Percentiles rank a stretch among this genome's conserved stretches.
Evolutionary conservation across 306 rosid species (phyloP).

Genomic region (Gleditsia sinensis): DNA sequence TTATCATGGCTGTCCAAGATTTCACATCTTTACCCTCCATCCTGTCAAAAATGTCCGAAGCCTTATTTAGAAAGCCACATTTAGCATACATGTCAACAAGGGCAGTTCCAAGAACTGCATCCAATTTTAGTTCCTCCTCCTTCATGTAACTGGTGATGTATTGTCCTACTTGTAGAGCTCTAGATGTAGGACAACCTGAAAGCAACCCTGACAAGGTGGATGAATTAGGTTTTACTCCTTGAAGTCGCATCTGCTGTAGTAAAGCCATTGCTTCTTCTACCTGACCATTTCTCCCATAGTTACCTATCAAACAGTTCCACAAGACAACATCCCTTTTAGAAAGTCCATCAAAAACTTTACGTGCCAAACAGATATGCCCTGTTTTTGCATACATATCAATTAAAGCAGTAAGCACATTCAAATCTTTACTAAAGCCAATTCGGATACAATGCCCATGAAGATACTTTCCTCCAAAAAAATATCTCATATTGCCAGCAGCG

Average conservation of each 20-base stretch:
- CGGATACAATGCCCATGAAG: slow-evolving; percentile 59
- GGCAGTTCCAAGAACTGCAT: slow-evolving; percentile 70
- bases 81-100: slow-evolving; percentile 70
- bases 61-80: slow-evolving; percentile 68
- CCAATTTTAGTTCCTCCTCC: slow-evolving; percentile 53
- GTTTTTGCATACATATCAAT: slow-evolving; percentile 61
- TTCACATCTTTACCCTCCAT: slow-evolving; percentile 66
- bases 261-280: slow-evolving; percentile 54
- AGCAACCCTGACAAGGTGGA: slow-evolving; percentile 67
- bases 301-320: slow-evolving; percentile 73
- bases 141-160: slow-evolving; percentile 45
- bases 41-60: slow-evolving; percentile 54
- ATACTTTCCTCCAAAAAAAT: slow-evolving; percentile 40
- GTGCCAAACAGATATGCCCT: slow-evolving; percentile 41
- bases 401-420: slow-evolving; percentile 59
- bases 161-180: slow-evolving; percentile 45
- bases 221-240: slow-evolving; percentile 52
- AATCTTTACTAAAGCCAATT: slow-evolving; percentile 43
- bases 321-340: slow-evolving; percentile 57
- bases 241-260: slow-evolving; percentile 51
- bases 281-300: slow-evolving; percentile 55
- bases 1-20: slow-evolving; percentile 78
- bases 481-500: slow-evolving; percentile 51
- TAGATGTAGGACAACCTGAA: slow-evolving; percentile 62
- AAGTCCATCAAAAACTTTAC: slow-evolving; percentile 47